Evolutionary conservation across 2,329 filamentous ascomycete genomes (phyloP).

Genomic region (Aspergillus sp.): DNA sequence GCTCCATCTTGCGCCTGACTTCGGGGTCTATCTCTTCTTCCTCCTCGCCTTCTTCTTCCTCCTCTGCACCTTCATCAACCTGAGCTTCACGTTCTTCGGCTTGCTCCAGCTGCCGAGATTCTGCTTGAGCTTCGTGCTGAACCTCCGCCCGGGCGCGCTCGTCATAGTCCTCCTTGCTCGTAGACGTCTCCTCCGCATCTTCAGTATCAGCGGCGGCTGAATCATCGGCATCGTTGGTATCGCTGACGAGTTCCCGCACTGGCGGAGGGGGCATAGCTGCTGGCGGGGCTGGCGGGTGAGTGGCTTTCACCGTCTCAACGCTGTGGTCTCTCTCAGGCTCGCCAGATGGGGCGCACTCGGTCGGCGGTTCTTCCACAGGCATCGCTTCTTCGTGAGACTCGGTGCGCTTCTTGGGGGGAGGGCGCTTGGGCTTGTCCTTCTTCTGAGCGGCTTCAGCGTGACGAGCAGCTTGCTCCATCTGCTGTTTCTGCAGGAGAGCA

Average conservation of each 20-base stretch:
- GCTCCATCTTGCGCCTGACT: slow-evolving; percentile 77
- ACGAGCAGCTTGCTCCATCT: slow-evolving; percentile 81
- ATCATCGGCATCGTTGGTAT: slow-evolving; percentile 66
- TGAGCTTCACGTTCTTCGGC: slow-evolving; percentile 12
- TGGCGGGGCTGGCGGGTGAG: slow-evolving; percentile 38
- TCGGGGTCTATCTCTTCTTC: slow-evolving; percentile 89
- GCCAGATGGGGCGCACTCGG: slow-evolving; percentile 34
- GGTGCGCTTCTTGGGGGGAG: slow-evolving; percentile 65
- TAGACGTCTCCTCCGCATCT: slow-evolving; percentile 62
- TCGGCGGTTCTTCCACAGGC: slow-evolving; percentile 26
- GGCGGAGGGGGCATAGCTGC: slow-evolving; percentile 40
- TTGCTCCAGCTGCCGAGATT: slow-evolving; percentile 9
- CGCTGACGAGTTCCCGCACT: slow-evolving; percentile 58
- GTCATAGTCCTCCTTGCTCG: slow-evolving; percentile 74
- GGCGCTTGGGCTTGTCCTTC: slow-evolving; percentile 85
- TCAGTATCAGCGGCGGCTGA: slow-evolving; percentile 65
- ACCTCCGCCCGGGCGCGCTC: slow-evolving; percentile 45
- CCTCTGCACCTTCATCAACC: slow-evolving; percentile 48
- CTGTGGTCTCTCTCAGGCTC: slow-evolving; percentile 40
- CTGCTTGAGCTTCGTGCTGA: slow-evolving; percentile 15
- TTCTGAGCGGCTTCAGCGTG: slow-evolving; percentile 76
- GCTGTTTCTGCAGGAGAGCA: slow-evolving; percentile 88
- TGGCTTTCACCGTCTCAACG: slow-evolving; percentile 35
- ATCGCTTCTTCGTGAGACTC: slow-evolving; percentile 44
- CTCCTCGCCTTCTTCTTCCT: slow-evolving; percentile 61